Evolutionary conservation across 2,329 filamentous ascomycete genomes (phyloP), one percentile per base, ranked within the genome.

Genomic region (Thelonectria olida): DNA sequence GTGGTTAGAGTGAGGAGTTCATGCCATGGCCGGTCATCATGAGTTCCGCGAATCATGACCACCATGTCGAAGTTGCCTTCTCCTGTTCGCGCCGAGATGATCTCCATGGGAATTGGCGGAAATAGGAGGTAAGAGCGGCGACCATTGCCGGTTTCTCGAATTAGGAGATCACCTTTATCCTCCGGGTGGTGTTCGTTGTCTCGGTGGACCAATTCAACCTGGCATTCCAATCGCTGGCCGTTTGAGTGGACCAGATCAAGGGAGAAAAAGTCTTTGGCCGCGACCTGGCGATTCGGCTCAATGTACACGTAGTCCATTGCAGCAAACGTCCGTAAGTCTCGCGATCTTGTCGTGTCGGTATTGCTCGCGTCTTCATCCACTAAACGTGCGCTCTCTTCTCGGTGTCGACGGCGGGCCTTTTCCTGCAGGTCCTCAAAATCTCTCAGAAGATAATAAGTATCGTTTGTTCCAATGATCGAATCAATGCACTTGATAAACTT

Each of bases 201-300:
- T 72, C 96, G 88, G 66, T 95, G 86, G 13, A 98, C 84, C 27
- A 99, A 75, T 75, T 99, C 96, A 15, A 97, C 88, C 68, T 92
- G 91, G 73, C 96, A 97, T 70, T 93, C 92, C 44, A 99, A 84
- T 62, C 93, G 85, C 74, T 98, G 95, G 2, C 95, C 94, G 71
- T 88, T 97, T 1, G 95, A 97, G 76, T 99, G 96, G 51, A 86
- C 84, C 13, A 99, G 79, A 62, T 94, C 90, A 69, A 99, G 83
- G 58, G 91, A 90, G 75, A 99, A 99, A 68, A 91, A 88, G 75
- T 99, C 96, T 71, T 97, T 90, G 45, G 95, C 94, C 65, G 88
- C 90, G 41, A 99, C 96, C 72, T 94, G 92, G 56, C 93, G 88
- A 38, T 81, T 85, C n/a, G 87, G 84, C 72, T 97, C 90, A 56